Evolutionary conservation across 441 rosid genomes (phyloP).

Genomic region (Breynia disticha): DNA sequence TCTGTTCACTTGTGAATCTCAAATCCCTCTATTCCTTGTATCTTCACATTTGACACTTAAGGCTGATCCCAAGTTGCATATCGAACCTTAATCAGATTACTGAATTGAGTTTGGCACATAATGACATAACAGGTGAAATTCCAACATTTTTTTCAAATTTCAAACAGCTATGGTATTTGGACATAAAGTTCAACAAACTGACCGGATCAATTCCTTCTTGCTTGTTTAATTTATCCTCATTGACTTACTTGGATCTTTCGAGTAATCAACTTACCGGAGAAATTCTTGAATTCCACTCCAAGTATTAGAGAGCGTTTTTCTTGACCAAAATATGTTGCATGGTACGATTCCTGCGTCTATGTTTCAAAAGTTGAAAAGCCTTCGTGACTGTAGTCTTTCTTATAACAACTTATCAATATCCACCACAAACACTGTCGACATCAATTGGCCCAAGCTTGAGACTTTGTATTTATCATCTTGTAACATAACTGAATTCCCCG

Average conservation of each 20-base stretch:
- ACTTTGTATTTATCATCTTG: not conserved
- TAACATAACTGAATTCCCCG: not conserved
- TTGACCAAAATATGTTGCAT: not conserved
- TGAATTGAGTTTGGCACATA: accelerated
- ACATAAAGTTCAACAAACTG: not conserved
- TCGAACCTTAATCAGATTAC: conserved; percentile 1
- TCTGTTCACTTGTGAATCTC: conserved; percentile 5
- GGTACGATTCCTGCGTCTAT: not conserved
- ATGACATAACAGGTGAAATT: conserved; percentile 1
- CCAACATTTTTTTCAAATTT: conserved; percentile 12
- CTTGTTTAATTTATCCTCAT: not conserved
- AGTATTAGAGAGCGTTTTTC: not conserved
- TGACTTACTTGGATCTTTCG: not conserved
- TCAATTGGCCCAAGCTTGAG: not conserved
- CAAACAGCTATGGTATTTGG: not conserved
- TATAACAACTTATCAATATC: not conserved
- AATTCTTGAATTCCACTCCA: not conserved
- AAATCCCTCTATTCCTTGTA: not conserved
- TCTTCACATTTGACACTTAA: not conserved
- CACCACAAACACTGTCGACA: not conserved
- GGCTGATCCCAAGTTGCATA: conserved; percentile 8
- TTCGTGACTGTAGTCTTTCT: not conserved
- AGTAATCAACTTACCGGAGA: not conserved
- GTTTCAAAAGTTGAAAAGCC: not conserved
- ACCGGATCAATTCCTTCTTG: not conserved